Conservation (phyloP, 371 early-diverging fungal species). For the Mucor irregularis region DNA sequence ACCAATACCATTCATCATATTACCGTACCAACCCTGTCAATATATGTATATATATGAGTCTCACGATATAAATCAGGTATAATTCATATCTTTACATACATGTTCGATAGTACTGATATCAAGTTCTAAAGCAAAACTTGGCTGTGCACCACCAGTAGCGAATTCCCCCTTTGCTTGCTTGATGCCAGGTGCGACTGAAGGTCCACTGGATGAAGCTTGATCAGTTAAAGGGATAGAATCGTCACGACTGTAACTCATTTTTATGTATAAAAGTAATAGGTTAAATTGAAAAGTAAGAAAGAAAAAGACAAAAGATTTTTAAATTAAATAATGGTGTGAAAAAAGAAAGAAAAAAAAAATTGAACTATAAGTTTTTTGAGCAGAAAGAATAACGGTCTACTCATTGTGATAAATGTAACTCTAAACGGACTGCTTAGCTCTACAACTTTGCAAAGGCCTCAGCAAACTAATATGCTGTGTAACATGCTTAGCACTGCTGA, state of each 20-base stretch:
- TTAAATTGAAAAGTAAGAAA: neutral
- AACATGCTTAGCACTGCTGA: too few species aligned
- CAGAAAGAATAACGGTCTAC: too few species aligned
- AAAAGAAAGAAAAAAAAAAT: too few species aligned
- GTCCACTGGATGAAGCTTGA: neutral
- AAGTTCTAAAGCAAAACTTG: constrained; percentile 36
- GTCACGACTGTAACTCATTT: neutral
- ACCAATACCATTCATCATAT: constrained; percentile 52
- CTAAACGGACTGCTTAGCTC: too few species aligned
- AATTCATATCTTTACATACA: neutral
- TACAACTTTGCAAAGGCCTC: too few species aligned
- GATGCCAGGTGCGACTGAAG: neutral
- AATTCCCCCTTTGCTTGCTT: constrained; percentile 10
- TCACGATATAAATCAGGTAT: too few species aligned
- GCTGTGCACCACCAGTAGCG: constrained; percentile 26
- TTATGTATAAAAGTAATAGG: neutral
- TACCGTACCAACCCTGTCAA: constrained; percentile 42
- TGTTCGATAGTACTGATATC: constrained; percentile 23
- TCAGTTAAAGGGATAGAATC: constrained; percentile 7
- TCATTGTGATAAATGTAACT: too few species aligned
- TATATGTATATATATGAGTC: neutral
- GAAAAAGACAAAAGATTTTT: neutral
- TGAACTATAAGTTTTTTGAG: too few species aligned
- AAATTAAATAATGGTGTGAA: neutral
- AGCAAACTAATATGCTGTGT: too few species aligned